Evolutionary conservation across 164 flowering plant species (phyloP).

Genomic region (Tetracentron sinense): DNA sequence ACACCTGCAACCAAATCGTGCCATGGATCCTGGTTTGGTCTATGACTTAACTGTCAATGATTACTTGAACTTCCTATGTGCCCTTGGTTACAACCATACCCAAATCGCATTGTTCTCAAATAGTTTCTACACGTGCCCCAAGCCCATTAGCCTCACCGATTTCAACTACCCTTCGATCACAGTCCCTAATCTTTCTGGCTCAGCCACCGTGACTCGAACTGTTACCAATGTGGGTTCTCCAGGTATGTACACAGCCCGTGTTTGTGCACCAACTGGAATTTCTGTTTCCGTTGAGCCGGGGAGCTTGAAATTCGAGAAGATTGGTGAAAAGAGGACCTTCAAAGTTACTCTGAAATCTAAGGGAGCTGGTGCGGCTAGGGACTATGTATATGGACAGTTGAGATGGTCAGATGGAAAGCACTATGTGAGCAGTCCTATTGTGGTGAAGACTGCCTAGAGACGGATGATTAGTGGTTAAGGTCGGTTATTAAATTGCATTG

Average conservation of each 20-base stretch:
- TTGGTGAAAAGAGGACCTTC: constrained; percentile 46
- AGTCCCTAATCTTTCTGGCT: constrained; percentile 27
- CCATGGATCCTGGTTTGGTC: constrained; percentile 59
- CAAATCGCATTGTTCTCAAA: constrained; percentile 26
- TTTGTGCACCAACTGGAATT: constrained; percentile 31
- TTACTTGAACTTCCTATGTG: constrained; percentile 48
- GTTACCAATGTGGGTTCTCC: constrained; percentile 56
- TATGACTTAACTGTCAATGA: constrained; percentile 37
- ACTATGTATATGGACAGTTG: constrained; percentile 37
- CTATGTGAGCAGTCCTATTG: constrained; percentile 48
- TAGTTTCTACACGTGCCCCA: constrained; percentile 21
- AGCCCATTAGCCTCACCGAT: constrained; percentile 7
- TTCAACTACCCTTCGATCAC: constrained; percentile 60
- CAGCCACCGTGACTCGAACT: constrained; percentile 34
- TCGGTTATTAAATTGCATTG: too few relatives aligned
- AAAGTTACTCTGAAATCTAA: constrained; percentile 29
- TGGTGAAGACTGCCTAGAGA: constrained; percentile 21
- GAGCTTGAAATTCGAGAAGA: constrained; percentile 26
- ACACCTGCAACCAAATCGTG: constrained; percentile 45
- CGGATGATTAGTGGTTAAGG: too few relatives aligned
- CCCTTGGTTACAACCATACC: constrained; percentile 32
- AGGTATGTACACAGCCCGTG: constrained; percentile 28
- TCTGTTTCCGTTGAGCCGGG: constrained; percentile 40
- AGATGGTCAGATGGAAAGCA: constrained; percentile 49
- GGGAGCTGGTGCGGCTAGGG: constrained; percentile 1